These are phyloP conservation scores for Mycena amicta DNA, from an alignment of 768 basidiomycete species.

Conservation along the genomic window DNA sequence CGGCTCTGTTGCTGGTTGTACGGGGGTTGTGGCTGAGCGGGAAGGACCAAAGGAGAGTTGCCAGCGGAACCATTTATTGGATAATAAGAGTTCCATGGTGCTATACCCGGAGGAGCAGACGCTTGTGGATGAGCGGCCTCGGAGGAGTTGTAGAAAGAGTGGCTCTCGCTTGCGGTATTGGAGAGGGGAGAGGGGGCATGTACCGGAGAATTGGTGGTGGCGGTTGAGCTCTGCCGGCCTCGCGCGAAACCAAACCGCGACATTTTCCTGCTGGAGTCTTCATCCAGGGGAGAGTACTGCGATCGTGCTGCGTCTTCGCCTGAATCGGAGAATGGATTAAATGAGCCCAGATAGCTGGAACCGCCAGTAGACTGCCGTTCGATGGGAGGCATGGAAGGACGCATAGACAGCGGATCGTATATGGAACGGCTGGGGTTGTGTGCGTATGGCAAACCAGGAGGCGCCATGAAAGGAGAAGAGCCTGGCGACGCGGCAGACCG, in stretches of 20 bases:
- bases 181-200: conserved; percentile 59
- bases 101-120: conserved; percentile 30
- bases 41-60: conserved; percentile 51
- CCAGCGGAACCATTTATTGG: conserved; percentile 47
- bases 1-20: conserved; percentile 41
- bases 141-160: conserved; percentile 45
- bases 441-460: conserved; percentile 58
- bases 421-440: conserved; percentile 52
- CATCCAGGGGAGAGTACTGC: conserved; percentile 50
- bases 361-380: conserved; percentile 50
- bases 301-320: conserved; percentile 48
- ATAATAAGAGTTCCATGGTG: conserved; percentile 19
- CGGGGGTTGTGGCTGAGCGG: conserved; percentile 44
- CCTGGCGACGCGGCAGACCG: conserved; percentile 37
- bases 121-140: conserved; percentile 37
- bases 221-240: conserved; percentile 61
- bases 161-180: conserved; percentile 50
- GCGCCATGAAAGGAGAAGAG: conserved; percentile 42
- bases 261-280: conserved; percentile 64
- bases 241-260: conserved; percentile 84
- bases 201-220: conserved; percentile 58
- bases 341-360: conserved; percentile 69
- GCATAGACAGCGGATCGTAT: conserved; percentile 53
- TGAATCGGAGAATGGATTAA: conserved; percentile 77
- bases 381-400: conserved; percentile 35